Evolutionary conservation across 176 grass and related monocot species (phyloP).

Genomic region (Musa beccarii): DNA sequence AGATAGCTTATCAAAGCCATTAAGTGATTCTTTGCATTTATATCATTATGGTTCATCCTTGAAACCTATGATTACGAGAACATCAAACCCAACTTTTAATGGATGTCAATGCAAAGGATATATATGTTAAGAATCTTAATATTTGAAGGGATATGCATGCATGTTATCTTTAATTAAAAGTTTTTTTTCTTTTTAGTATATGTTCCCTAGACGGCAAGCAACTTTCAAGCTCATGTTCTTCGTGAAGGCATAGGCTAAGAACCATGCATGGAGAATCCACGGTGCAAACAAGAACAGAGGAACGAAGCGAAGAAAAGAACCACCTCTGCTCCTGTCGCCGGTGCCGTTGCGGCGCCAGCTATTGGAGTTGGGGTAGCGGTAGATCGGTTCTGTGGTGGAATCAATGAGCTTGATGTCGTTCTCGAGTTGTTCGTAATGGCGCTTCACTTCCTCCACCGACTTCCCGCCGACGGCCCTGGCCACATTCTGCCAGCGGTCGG

Average conservation of each 20-base stretch:
- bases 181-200: too few relatives aligned
- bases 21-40: neutral
- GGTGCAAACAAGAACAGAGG: neutral
- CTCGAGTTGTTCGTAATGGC: neutral
- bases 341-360: neutral
- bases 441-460: neutral
- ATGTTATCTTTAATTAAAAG: too few relatives aligned
- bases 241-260: too few relatives aligned
- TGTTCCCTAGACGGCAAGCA: too few relatives aligned
- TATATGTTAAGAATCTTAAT: too few relatives aligned
- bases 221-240: too few relatives aligned
- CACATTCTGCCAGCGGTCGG: conserved; percentile 3
- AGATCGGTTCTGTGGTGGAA: neutral
- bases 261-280: neutral
- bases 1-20: neutral
- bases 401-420: conserved; percentile 5
- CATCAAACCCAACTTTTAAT: too few relatives aligned
- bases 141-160: too few relatives aligned
- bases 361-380: neutral
- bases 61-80: too few relatives aligned
- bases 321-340: neutral
- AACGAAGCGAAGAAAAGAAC: neutral
- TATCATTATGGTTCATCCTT: too few relatives aligned
- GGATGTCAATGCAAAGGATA: too few relatives aligned
- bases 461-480: neutral